These are phyloP conservation scores for Aspergillus piperis DNA, from an alignment of 2,329 filamentous ascomycete genomes.

Conservation along the genomic window DNA sequence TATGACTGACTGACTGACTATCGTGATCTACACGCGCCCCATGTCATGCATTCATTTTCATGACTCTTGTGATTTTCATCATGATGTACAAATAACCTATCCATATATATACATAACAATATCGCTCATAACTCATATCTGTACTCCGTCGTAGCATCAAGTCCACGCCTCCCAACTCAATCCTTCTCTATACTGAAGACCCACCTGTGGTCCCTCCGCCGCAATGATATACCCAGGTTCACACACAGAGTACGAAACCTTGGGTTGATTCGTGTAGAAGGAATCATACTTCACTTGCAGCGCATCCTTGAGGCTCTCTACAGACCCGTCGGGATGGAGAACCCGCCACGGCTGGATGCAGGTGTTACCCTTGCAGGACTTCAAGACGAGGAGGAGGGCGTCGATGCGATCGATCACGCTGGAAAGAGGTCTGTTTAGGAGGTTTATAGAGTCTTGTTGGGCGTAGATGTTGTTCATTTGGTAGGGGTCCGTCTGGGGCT, in stretches of 20 bases:
- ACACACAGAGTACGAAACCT: slow-evolving; percentile 38
- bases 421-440: neutral
- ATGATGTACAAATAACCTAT: neutral
- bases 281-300: slow-evolving; percentile 31
- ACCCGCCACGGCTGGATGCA: slow-evolving; percentile 42
- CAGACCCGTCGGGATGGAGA: slow-evolving; percentile 35
- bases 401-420: slow-evolving; percentile 8
- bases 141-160: neutral
- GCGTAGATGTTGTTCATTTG: slow-evolving; percentile 3
- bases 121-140: neutral
- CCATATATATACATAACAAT: neutral
- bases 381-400: neutral
- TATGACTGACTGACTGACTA: too few relatives aligned
- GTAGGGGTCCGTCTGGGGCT: slow-evolving; percentile 3
- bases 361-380: slow-evolving; percentile 33
- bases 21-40: too few relatives aligned
- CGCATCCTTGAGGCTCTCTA: slow-evolving; percentile 36
- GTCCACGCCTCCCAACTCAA: slow-evolving; percentile 23
- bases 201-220: slow-evolving; percentile 37
- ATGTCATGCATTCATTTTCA: too few relatives aligned
- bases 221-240: slow-evolving; percentile 39
- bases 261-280: slow-evolving; percentile 37
- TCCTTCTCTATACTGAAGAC: slow-evolving; percentile 14
- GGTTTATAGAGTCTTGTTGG: neutral
- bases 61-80: neutral